Conservation (phyloP, 352 stramenopile genomes). For the Pythium phragmiticola region DNA sequence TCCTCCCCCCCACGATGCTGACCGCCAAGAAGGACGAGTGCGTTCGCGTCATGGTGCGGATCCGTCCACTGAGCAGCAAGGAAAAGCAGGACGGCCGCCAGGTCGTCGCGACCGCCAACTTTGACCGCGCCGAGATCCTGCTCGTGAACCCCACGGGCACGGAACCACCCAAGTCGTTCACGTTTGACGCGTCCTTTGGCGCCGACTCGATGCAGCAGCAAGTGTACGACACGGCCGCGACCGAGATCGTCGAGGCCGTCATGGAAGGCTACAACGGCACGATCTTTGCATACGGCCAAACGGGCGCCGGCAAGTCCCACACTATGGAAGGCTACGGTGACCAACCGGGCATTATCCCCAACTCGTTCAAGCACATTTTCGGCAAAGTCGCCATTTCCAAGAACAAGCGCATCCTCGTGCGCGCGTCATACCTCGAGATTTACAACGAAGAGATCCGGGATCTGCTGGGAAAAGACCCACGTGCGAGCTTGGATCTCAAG, state of each 20-base stretch:
- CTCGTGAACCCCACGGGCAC: conserved; percentile 82
- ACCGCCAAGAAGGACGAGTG: conserved; percentile 84
- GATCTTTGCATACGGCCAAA: conserved; percentile 91
- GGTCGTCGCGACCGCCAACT: conserved; percentile 82
- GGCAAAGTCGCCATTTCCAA: conserved; percentile 85
- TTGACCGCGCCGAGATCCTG: conserved; percentile 88
- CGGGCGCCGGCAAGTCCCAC: conserved; percentile 86
- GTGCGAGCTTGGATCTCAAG: conserved; percentile 84
- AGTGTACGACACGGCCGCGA: conserved; percentile 90
- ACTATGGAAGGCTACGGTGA: conserved; percentile 86
- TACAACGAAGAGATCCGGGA: conserved; percentile 98
- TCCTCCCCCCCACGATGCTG: conserved; percentile 2
- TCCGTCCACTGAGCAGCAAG: conserved; percentile 94
- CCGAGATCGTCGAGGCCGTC: conserved; percentile 90
- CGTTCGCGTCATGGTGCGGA: conserved; percentile 96
- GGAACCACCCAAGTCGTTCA: conserved; percentile 94
- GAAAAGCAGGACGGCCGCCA: conserved; percentile 92
- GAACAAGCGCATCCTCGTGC: conserved; percentile 95
- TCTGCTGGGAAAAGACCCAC: conserved; percentile 87
- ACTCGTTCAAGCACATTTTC: conserved; percentile 91
- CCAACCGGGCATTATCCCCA: conserved; percentile 87
- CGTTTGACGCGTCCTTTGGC: conserved; percentile 96
- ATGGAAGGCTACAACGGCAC: conserved; percentile 93
- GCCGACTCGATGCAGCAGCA: conserved; percentile 92
- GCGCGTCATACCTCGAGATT: conserved; percentile 96